Conservation (phyloP, 805 yeast species). For the Saturnispora zaruensis region DNA sequence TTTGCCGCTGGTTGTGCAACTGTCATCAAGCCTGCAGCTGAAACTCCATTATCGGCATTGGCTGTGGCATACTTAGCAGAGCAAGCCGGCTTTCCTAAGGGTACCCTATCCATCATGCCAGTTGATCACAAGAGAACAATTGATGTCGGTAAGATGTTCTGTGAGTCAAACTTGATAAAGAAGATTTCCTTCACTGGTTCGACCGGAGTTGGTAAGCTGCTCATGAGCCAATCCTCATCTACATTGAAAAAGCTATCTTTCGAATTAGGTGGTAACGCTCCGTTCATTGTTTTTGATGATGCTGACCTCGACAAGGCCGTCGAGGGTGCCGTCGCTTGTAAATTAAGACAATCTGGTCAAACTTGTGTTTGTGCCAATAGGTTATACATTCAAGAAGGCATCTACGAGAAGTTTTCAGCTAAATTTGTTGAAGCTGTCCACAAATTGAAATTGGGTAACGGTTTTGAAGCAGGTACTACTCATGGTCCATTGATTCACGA, state of each 20-base stretch:
- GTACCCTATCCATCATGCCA: conserved; percentile 55
- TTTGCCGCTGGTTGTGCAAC: conserved; percentile 58
- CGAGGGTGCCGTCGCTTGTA: conserved; percentile 67
- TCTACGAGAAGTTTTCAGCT: conserved; percentile 68
- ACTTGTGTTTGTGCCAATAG: conserved; percentile 95
- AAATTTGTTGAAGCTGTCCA: conserved; percentile 49
- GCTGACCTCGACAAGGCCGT: conserved; percentile 73
- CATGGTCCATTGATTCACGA: conserved; percentile 92
- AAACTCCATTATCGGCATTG: conserved; percentile 59
- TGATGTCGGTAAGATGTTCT: conserved; percentile 50
- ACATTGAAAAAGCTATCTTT: conserved; percentile 84
- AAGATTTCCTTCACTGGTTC: conserved; percentile 69
- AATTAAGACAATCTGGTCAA: conserved; percentile 92
- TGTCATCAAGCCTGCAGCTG: conserved; percentile 56
- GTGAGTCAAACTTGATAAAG: conserved; percentile 54
- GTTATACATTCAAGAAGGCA: conserved; percentile 74
- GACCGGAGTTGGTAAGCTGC: conserved; percentile 65
- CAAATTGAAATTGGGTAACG: conserved; percentile 62
- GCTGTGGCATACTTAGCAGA: conserved; percentile 42
- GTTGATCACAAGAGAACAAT: conserved; percentile 60
- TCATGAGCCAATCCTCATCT: conserved; percentile 81
- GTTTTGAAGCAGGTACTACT: conserved; percentile 65
- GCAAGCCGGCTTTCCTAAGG: conserved; percentile 57
- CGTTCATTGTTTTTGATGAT: conserved; percentile 81
- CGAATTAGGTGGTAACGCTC: conserved; percentile 96